Evolutionary conservation across 2,329 filamentous ascomycete genomes (phyloP), one percentile per base, ranked within the genome.

Genomic region (Fusarium papillatum): DNA sequence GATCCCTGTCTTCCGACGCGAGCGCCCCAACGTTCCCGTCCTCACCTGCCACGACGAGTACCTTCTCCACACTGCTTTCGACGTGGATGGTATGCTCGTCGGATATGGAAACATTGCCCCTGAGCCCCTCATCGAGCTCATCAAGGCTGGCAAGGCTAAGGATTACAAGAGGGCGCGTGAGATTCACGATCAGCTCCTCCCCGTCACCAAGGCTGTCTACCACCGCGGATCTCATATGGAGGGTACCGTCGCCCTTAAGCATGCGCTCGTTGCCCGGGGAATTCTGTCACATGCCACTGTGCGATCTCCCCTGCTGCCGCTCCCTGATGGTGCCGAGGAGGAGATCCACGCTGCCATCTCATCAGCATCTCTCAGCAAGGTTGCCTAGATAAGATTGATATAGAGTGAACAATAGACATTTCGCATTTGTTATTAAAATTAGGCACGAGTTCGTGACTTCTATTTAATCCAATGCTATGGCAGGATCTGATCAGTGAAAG

Each of bases 211-310:
- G 80, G 86, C 85, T n/a, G 87, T 90, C 1, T 89, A 90, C 75
- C 88, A 90, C 78, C 85, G 87, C 8, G 88, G 88, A 13, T 89
- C 87, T 13, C 88, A 89, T 69, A 89, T 89, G 88, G 88, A 89
- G 80, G 88, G 88, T 4, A 89, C 87, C 2, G 87, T 89, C 4
- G 86, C 86, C 6, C 74, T 89, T 26, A 90, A 89, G 81, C 87
- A 89, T 70, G 87, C 87, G 17, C 80, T 89, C 31, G 87, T 89
- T 29, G 87, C 87, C 14, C 79, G 88, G 14, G 88, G 88, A 2
- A 88, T 89, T 39, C 72, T 89, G 16, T 81, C 83, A 16, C 87
- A 89, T 63, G 87, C 87, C 14, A 89, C 87, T 4, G 87, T 89
- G 5, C 81, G 87, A n/a, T 87, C 87, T 10, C 86, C 86, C 29